Evolutionary conservation across 2,329 filamentous ascomycete species (phyloP).

Genomic region (Westerdykella ornata): DNA sequence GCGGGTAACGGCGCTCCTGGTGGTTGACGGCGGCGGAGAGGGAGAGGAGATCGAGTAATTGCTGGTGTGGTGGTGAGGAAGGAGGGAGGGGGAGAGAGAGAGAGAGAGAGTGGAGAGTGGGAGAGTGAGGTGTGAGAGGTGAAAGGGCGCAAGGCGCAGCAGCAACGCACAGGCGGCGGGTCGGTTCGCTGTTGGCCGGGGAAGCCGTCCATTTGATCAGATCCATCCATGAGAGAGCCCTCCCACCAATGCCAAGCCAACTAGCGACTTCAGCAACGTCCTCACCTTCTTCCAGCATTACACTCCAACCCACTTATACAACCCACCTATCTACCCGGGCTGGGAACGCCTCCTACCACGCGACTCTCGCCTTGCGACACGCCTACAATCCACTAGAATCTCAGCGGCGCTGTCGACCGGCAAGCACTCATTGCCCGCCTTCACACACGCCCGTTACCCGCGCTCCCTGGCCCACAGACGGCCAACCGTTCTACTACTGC

Average conservation of each 20-base stretch:
- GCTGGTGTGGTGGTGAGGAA: background rate
- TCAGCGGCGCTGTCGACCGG: background rate
- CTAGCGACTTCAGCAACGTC: background rate
- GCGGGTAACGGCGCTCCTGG: background rate
- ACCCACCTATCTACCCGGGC: no score
- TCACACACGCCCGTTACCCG: background rate
- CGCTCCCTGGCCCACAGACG: background rate
- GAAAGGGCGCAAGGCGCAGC: background rate
- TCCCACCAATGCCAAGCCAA: no score
- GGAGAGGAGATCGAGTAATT: background rate
- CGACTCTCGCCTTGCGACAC: background rate
- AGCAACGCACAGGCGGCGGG: no score
- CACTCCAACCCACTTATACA: background rate
- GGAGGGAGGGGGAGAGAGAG: constrained; percentile 10
- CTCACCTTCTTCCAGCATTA: no score
- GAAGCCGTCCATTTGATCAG: no score
- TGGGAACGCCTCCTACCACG: background rate
- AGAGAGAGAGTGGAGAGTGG: constrained; percentile 3
- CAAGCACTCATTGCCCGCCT: background rate
- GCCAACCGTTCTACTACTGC: background rate
- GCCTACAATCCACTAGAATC: background rate
- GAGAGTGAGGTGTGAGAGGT: background rate
- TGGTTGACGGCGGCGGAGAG: background rate
- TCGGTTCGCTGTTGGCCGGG: no score
- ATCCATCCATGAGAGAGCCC: no score